These are phyloP conservation scores for Dactylellina cionopaga DNA, from an alignment of 2,329 filamentous ascomycete genomes.

Conservation along the genomic window DNA sequence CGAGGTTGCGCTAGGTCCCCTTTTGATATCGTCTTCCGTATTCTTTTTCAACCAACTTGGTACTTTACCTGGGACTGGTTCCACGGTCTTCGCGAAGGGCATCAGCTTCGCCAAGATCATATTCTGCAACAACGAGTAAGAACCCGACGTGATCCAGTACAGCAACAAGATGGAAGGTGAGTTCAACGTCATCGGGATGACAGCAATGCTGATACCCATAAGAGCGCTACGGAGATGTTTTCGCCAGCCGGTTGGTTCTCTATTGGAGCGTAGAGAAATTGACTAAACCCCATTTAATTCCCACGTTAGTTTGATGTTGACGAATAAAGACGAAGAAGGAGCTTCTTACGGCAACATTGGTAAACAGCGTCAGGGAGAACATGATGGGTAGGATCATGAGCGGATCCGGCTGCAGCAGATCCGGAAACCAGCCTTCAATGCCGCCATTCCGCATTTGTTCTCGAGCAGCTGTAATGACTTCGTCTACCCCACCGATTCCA, in stretches of 20 bases:
- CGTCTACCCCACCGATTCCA: background rate
- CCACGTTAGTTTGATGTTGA: background rate
- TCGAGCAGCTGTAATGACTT: background rate
- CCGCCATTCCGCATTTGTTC: conserved; percentile 39
- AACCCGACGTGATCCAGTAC: conserved; percentile 43
- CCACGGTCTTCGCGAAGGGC: conserved; percentile 4
- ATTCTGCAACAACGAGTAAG: conserved; percentile 42
- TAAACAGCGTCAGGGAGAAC: conserved; percentile 54
- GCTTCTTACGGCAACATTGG: conserved; percentile 50
- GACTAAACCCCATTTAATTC: background rate
- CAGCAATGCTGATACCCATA: conserved; percentile 10
- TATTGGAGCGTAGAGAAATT: background rate
- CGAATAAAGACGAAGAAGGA: background rate
- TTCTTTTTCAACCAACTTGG: conserved; percentile 31
- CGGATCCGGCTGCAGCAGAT: conserved; percentile 54
- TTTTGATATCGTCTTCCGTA: background rate
- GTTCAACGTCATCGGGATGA: conserved; percentile 37
- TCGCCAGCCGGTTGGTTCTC: conserved; percentile 25
- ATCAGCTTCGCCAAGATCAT: conserved; percentile 1
- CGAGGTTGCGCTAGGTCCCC: too few relatives aligned
- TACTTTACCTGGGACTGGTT: conserved; percentile 11
- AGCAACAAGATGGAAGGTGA: conserved; percentile 25
- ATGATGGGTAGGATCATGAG: conserved; percentile 52
- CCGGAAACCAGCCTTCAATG: conserved; percentile 52
- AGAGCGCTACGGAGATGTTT: conserved; percentile 25